phyloP scores from a whole-genome alignment of 257 asterid species.

The Eucommia ulmoides region DNA sequence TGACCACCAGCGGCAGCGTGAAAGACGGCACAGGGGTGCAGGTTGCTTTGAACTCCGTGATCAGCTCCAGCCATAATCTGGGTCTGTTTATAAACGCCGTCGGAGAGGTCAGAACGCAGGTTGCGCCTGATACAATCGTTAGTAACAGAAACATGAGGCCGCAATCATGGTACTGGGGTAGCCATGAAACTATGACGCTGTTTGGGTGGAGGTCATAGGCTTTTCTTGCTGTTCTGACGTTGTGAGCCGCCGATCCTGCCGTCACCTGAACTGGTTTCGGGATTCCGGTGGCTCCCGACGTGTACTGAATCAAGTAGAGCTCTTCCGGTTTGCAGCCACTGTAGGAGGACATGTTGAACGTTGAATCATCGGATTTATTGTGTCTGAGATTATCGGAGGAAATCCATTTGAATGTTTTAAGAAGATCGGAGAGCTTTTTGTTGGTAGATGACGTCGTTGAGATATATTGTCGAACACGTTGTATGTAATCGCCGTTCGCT shows the following conservation, averaged over 20 bases:
- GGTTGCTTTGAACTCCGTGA: slow-evolving; percentile 36
- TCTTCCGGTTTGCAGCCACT: slow-evolving; percentile 49
- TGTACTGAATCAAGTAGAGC: slow-evolving; percentile 60
- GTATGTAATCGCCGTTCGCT: slow-evolving; percentile 29
- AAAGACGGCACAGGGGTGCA: slow-evolving; percentile 80
- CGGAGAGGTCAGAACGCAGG: slow-evolving; percentile 58
- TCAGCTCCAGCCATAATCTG: slow-evolving; percentile 62
- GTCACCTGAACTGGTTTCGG: slow-evolving; percentile 74
- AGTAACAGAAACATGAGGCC: slow-evolving; percentile 67
- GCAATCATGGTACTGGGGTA: slow-evolving; percentile 81
- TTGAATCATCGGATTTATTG: not conserved
- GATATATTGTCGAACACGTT: slow-evolving; percentile 18
- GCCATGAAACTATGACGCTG: slow-evolving; percentile 64
- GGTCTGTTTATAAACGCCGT: slow-evolving; percentile 54
- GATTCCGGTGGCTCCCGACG: slow-evolving; percentile 70
- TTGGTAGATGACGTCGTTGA: slow-evolving; percentile 9
- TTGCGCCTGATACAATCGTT: slow-evolving; percentile 57
- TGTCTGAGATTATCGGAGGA: slow-evolving; percentile 27
- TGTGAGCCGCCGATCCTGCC: slow-evolving; percentile 86
- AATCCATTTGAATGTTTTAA: slow-evolving; percentile 35
- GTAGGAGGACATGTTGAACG: slow-evolving; percentile 10
- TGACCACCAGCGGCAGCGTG: slow-evolving; percentile 55
- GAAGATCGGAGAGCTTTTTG: slow-evolving; percentile 17
- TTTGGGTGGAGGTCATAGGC: slow-evolving; percentile 59
- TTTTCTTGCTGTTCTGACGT: slow-evolving; percentile 54